phyloP scores from a whole-genome alignment of 805 yeast genomes.

The Starmerella asiatica region DNA sequence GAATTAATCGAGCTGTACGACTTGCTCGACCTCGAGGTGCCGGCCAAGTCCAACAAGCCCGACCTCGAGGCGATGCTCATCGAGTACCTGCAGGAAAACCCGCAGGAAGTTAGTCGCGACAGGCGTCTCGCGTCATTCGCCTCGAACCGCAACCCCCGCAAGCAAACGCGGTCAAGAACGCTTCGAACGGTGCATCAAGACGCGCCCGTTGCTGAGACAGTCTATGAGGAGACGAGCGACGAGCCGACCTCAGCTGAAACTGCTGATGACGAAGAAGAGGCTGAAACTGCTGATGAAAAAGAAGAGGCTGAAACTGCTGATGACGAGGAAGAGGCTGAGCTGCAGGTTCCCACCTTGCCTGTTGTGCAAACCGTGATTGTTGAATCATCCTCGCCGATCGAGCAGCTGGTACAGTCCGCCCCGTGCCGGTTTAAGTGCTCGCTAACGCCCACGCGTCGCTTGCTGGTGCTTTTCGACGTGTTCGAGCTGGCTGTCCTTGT shows the following conservation, averaged over 20 bases:
- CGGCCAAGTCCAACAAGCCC: conserved; percentile 4
- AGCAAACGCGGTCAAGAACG: neutral
- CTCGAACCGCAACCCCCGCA: neutral
- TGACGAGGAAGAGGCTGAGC: too few species aligned
- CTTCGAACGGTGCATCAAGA: neutral
- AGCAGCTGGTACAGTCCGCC: too few species aligned
- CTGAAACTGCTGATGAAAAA: too few species aligned
- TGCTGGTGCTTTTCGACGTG: neutral
- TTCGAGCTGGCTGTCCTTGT: neutral
- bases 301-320: too few species aligned
- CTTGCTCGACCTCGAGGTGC: conserved; percentile 1
- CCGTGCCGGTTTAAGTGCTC: too few species aligned
- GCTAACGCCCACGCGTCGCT: neutral
- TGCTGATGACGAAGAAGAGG: neutral
- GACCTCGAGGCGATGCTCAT: conserved; percentile 6
- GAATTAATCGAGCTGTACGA: conserved; percentile 7
- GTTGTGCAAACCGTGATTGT: neutral
- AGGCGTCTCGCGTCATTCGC: neutral
- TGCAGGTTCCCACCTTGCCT: neutral
- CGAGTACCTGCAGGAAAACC: conserved; percentile 1
- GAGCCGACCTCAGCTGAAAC: too few species aligned
- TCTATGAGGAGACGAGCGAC: neutral
- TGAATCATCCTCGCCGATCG: neutral
- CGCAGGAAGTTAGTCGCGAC: conserved; percentile 5
- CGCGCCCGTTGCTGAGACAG: neutral